Evolutionary conservation across 1,284 basidiomycete species (phyloP).

Genomic region (Rhodofomes roseus): DNA sequence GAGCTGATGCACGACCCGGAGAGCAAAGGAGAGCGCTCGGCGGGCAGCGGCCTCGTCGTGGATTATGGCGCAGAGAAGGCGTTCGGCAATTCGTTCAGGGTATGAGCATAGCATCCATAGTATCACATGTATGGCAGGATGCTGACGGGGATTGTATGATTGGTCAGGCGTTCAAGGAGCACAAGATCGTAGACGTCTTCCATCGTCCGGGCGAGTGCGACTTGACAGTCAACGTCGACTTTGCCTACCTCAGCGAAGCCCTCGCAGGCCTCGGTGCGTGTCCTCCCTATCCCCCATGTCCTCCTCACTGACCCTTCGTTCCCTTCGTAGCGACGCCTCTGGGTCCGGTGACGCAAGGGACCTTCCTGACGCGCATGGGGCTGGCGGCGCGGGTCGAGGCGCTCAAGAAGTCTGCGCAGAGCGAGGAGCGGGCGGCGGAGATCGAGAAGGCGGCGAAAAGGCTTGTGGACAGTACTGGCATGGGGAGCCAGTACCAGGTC

Average conservation of each 20-base stretch:
- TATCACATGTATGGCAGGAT: too few relatives aligned
- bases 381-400: slow-evolving; percentile 48
- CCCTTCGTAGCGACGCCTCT: slow-evolving; percentile 33
- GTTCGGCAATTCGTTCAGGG: slow-evolving; percentile 79
- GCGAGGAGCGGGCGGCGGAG: slow-evolving; percentile 38
- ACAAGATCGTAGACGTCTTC: slow-evolving; percentile 86
- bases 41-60: slow-evolving; percentile 81
- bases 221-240: slow-evolving; percentile 95
- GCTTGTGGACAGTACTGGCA: slow-evolving; percentile 57
- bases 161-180: slow-evolving; percentile 81
- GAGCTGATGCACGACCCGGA: slow-evolving; percentile 45
- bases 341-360: slow-evolving; percentile 56
- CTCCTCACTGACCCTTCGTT: not conserved
- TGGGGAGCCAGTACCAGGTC: slow-evolving; percentile 66
- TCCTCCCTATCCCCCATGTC: not conserved
- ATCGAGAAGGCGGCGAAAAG: slow-evolving; percentile 49
- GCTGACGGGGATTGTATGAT: not conserved
- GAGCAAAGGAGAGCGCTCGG: slow-evolving; percentile 24
- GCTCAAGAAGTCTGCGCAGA: slow-evolving; percentile 42
- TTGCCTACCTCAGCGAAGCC: slow-evolving; percentile 82
- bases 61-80: slow-evolving; percentile 86
- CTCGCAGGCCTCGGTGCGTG: slow-evolving; percentile 58
- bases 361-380: slow-evolving; percentile 59
- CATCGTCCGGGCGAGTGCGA: slow-evolving; percentile 85
- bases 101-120: slow-evolving; percentile 33